Conservation (phyloP, 495 filamentous ascomycete species). For the Echria macrotheca region DNA sequence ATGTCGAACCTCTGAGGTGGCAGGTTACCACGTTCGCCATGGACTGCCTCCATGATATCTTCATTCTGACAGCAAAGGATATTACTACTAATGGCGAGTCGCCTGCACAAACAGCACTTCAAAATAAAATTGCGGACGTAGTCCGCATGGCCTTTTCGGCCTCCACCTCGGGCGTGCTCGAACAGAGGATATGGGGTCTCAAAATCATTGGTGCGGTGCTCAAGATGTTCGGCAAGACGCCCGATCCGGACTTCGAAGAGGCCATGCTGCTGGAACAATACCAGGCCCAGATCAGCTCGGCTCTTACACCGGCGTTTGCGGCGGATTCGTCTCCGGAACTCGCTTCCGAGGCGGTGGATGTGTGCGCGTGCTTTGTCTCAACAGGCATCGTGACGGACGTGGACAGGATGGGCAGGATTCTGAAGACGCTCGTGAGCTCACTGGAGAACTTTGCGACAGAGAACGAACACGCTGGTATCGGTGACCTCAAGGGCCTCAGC, state of each 20-base stretch:
- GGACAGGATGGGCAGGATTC: conserved; percentile 93
- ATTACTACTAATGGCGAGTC: conserved; percentile 64
- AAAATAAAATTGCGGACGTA: conserved; percentile 84
- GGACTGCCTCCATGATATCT: conserved; percentile 80
- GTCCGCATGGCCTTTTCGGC: conserved; percentile 96
- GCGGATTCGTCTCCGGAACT: conserved; percentile 93
- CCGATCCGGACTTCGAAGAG: conserved; percentile 94
- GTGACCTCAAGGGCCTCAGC: conserved; percentile 87
- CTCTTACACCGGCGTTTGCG: conserved; percentile 92
- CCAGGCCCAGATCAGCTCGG: conserved; percentile 95
- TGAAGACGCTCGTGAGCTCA: conserved; percentile 86
- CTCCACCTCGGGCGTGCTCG: conserved; percentile 86
- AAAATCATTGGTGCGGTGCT: conserved; percentile 90
- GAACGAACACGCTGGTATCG: conserved; percentile 79
- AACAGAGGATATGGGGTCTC: conserved; percentile 81
- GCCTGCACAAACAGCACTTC: conserved; percentile 65
- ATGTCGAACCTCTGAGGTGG: conserved; percentile 89
- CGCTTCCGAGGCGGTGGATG: conserved; percentile 90
- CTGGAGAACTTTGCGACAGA: conserved; percentile 88
- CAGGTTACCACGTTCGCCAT: conserved; percentile 94
- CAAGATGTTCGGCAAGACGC: conserved; percentile 91
- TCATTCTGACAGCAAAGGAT: conserved; percentile 68
- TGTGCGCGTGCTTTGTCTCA: conserved; percentile 95
- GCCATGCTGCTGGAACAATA: conserved; percentile 95
- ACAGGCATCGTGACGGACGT: conserved; percentile 97